A percentile compares a stretch with the other conserved stretches of the same genome.
These are phyloP conservation scores for Atractiella rhizophila DNA, from an alignment of 768 basidiomycete genomes.

Conservation along the genomic window DNA sequence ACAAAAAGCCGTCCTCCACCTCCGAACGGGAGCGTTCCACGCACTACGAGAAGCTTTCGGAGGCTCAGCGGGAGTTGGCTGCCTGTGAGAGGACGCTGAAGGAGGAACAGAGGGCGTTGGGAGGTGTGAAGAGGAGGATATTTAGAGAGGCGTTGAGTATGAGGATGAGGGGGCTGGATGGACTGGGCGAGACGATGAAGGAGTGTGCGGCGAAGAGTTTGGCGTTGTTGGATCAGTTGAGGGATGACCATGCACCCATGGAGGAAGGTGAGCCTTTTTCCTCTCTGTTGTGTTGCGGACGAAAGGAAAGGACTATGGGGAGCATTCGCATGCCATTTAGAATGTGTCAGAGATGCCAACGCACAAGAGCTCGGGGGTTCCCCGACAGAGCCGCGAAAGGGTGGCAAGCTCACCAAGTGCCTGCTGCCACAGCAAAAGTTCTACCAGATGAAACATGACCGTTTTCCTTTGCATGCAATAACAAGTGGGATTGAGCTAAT, in stretches of 20 bases:
- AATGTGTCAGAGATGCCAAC: no score
- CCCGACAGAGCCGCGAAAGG: no score
- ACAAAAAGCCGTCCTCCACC: conserved; percentile 12
- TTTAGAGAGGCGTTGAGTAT: conserved; percentile 14
- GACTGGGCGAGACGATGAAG: conserved; percentile 13
- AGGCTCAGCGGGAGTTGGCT: conserved; percentile 14
- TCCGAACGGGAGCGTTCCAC: conserved; percentile 4
- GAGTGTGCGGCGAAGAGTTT: conserved; percentile 8
- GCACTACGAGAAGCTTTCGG: conserved; percentile 14
- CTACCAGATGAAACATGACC: background rate
- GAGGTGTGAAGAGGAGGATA: conserved; percentile 13
- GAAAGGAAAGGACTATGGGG: background rate
- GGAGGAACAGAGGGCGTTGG: conserved; percentile 12
- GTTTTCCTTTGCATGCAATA: no score
- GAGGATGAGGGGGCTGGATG: conserved; percentile 15
- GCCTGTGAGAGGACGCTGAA: conserved; percentile 17
- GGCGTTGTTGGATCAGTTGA: background rate
- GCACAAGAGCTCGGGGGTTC: no score
- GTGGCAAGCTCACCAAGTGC: no score
- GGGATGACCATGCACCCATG: background rate
- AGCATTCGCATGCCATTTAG: background rate
- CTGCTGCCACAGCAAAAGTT: background rate
- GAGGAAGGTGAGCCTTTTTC: background rate
- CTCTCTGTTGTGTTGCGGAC: background rate
- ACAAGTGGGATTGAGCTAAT: background rate